Percentiles rank a stretch among this genome's conserved stretches.
Evolutionary conservation across 257 asterid genomes (phyloP).

Genomic region (Nicotiana noctiflora): DNA sequence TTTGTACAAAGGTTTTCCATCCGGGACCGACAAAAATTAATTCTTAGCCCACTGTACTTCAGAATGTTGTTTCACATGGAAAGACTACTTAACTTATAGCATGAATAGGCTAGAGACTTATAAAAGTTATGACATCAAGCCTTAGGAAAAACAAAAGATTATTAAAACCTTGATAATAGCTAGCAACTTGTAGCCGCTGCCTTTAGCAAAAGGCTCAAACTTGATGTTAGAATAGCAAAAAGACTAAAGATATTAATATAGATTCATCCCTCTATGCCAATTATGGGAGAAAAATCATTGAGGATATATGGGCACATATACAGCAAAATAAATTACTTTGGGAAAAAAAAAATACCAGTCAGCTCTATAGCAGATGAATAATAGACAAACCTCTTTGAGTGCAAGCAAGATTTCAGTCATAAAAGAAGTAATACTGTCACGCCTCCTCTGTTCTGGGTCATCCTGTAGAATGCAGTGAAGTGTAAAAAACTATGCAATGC

Average conservation of each 20-base stretch:
- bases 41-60: background rate
- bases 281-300: background rate
- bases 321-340: background rate
- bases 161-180: background rate
- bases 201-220: background rate
- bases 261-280: background rate
- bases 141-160: background rate
- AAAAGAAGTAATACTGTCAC: conserved; percentile 52
- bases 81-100: background rate
- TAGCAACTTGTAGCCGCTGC: background rate
- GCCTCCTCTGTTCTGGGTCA: conserved; percentile 47
- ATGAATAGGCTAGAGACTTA: background rate
- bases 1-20: background rate
- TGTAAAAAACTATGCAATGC: background rate
- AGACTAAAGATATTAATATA: background rate
- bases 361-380: background rate
- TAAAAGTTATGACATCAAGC: background rate
- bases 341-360: background rate
- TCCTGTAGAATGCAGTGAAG: conserved; percentile 47
- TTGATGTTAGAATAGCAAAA: background rate
- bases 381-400: conserved; percentile 65
- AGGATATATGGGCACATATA: background rate
- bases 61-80: background rate
- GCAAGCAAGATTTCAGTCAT: conserved; percentile 86
- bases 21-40: background rate